Evolutionary conservation across 352 stramenopile genomes (phyloP), one percentile per base, ranked within the genome.

Genomic region (Globisporangium abappressorium): DNA sequence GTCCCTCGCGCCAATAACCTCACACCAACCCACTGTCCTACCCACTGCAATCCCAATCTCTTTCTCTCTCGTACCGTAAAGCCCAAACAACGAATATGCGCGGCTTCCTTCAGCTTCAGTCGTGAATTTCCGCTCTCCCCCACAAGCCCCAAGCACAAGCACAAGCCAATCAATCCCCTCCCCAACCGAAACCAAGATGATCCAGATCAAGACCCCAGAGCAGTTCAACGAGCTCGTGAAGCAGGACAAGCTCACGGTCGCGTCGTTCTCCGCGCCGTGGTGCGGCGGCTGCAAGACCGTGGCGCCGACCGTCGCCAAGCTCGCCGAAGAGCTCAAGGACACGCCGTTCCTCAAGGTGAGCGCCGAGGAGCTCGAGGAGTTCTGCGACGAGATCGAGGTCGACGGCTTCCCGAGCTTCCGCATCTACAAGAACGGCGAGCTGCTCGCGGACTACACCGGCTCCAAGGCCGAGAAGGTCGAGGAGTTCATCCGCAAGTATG

Each of bases 401-500:
- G 78, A 90, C 62, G 85, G 79, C 65, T 91, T 89, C 73, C 86
- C 86, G n/a, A 77, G 80, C 63, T 90, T 94, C 62, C 85, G 85
- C 68, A 73, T 92, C 36, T 94, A 92, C 80, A 85, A 84, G 68
- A 72, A 70, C 33, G 75, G 73, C 69, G 77, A 88, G 58, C 57
- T 88, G 6, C 7, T 87, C 8, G 81, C 75, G n/a, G 82, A 94
- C 65, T 81, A 81, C 73, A 79, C 73, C 36, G 84, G 86, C 76
- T 87, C 82, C 69, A 92, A 91, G 73, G 71, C 79, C 33, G 86
- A 94, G 60, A 91, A 92, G 74, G 74, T 90, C 58, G 85, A 92
- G 68, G 73, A 89, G 65, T 89, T 94, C 65, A 82, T 92, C 66
- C 82, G 79, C 51, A 72, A 82, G 67, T 74, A 87, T 59, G 51